Percentiles rank a stretch among this genome's conserved stretches.
These are phyloP conservation scores for Cinnamomum chago DNA, from an alignment of 164 flowering plant genomes.

Conservation along the genomic window DNA sequence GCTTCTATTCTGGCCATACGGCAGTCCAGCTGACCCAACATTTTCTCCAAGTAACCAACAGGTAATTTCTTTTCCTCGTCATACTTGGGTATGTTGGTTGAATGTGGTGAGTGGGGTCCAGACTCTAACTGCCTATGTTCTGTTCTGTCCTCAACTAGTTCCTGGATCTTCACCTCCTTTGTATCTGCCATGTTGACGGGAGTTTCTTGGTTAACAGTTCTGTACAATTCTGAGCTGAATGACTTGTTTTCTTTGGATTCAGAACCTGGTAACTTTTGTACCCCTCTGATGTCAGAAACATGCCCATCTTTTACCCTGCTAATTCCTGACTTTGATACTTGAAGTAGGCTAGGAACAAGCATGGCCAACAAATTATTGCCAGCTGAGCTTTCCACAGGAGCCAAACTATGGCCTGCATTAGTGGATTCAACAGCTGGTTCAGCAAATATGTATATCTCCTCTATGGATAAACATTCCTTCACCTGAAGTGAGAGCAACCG, in stretches of 20 bases:
- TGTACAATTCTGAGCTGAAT: constrained; percentile 6
- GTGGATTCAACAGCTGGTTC: constrained; percentile 46
- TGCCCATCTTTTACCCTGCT: constrained; percentile 20
- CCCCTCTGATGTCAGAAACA: constrained; percentile 17
- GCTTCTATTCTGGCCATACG: constrained; percentile 67
- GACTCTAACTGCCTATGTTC: constrained; percentile 9
- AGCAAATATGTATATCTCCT: constrained; percentile 76
- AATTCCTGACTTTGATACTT: constrained; percentile 47
- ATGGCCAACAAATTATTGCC: constrained; percentile 72
- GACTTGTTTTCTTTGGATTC: constrained; percentile 13
- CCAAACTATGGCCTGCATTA: constrained; percentile 28
- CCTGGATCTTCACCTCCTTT: background rate
- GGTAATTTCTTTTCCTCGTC: constrained; percentile 13
- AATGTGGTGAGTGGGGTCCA: constrained; percentile 15
- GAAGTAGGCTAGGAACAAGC: constrained; percentile 76
- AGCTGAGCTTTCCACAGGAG: constrained; percentile 27
- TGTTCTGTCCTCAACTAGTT: constrained; percentile 4
- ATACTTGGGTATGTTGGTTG: constrained; percentile 16
- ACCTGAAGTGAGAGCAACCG: constrained; percentile 74
- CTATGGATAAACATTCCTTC: constrained; percentile 47
- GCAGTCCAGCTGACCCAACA: constrained; percentile 61
- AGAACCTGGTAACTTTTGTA: constrained; percentile 8
- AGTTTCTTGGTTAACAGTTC: constrained; percentile 17
- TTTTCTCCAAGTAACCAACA: constrained; percentile 30
- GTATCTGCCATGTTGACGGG: constrained; percentile 6